phyloP scores from a whole-genome alignment of 2,329 filamentous ascomycete species.

The Apiospora pterosperma region DNA sequence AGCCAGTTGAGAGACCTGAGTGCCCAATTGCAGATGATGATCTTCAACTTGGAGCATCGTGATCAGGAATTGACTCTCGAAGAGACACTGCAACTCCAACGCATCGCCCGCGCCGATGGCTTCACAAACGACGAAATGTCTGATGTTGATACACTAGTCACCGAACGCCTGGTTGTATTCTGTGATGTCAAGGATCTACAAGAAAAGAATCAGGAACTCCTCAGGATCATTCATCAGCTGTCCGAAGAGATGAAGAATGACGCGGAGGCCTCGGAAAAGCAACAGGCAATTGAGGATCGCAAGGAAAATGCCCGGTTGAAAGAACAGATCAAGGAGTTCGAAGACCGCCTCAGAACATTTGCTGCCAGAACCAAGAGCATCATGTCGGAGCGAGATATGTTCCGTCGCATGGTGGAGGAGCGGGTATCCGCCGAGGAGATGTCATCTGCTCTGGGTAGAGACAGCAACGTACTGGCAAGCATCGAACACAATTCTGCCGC shows the following conservation, averaged over 20 bases:
- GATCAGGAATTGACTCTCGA: constrained; percentile 70
- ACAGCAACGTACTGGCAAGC: constrained; percentile 55
- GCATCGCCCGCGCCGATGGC: constrained; percentile 69
- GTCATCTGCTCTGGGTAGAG: constrained; percentile 54
- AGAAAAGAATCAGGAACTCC: constrained; percentile 79
- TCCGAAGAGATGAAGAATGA: constrained; percentile 89
- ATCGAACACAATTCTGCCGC: constrained; percentile 55
- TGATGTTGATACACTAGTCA: constrained; percentile 85
- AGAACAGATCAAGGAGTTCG: constrained; percentile 68
- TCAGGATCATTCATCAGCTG: constrained; percentile 78
- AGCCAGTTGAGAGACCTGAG: constrained; percentile 88
- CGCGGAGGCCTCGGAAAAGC: constrained; percentile 68
- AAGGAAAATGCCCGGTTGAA: constrained; percentile 72
- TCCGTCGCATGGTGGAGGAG: constrained; percentile 88
- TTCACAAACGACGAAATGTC: constrained; percentile 71
- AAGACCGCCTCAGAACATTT: constrained; percentile 81
- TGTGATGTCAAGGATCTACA: constrained; percentile 81
- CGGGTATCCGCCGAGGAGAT: constrained; percentile 61
- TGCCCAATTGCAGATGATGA: constrained; percentile 83
- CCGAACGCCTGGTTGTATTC: constrained; percentile 84
- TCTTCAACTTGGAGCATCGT: constrained; percentile 80
- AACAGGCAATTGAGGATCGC: constrained; percentile 60
- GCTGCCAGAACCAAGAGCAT: constrained; percentile 86
- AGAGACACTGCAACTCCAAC: constrained; percentile 72
- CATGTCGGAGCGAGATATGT: constrained; percentile 95